A percentile compares a stretch with the other conserved stretches of the same genome.
Evolutionary conservation across 2,329 filamentous ascomycete genomes (phyloP).

Genomic region (Fusarium graminum): DNA sequence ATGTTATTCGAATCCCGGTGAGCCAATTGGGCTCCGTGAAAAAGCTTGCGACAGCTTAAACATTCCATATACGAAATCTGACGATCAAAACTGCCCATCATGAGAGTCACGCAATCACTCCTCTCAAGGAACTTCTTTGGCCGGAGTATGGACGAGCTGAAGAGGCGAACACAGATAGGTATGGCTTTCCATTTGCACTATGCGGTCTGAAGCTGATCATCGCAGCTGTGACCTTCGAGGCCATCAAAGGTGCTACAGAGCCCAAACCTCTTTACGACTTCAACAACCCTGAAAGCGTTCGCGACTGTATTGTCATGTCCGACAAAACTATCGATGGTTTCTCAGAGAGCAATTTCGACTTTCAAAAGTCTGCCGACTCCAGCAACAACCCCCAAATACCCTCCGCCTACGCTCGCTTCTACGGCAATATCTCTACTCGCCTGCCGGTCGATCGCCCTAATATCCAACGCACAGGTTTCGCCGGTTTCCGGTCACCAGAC

Average conservation of each 20-base stretch:
- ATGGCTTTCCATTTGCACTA: constrained; percentile 1
- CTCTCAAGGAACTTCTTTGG: constrained; percentile 67
- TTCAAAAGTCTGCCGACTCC: constrained; percentile 51
- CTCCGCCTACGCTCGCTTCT: constrained; percentile 78
- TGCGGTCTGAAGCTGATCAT: background rate
- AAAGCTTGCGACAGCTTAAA: constrained; percentile 26
- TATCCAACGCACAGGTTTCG: constrained; percentile 85
- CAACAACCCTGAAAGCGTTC: constrained; percentile 60
- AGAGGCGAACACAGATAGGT: constrained; percentile 69
- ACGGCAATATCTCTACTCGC: constrained; percentile 88
- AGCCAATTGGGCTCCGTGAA: constrained; percentile 49
- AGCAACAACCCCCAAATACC: constrained; percentile 26
- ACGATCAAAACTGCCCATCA: constrained; percentile 48
- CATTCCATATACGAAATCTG: background rate
- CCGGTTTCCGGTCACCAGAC: constrained; percentile 88
- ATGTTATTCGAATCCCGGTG: constrained; percentile 47
- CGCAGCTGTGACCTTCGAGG: constrained; percentile 76
- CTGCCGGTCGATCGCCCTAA: constrained; percentile 81
- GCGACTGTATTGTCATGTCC: constrained; percentile 81
- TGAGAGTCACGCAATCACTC: constrained; percentile 61
- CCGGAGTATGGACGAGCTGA: constrained; percentile 72
- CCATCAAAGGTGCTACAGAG: constrained; percentile 72
- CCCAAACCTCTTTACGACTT: constrained; percentile 77
- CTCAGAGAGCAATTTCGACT: constrained; percentile 80
- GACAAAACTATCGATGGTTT: constrained; percentile 89